Evolutionary conservation across 2,329 filamentous ascomycete species (phyloP).

Genomic region (Ophiobolus disseminans): DNA sequence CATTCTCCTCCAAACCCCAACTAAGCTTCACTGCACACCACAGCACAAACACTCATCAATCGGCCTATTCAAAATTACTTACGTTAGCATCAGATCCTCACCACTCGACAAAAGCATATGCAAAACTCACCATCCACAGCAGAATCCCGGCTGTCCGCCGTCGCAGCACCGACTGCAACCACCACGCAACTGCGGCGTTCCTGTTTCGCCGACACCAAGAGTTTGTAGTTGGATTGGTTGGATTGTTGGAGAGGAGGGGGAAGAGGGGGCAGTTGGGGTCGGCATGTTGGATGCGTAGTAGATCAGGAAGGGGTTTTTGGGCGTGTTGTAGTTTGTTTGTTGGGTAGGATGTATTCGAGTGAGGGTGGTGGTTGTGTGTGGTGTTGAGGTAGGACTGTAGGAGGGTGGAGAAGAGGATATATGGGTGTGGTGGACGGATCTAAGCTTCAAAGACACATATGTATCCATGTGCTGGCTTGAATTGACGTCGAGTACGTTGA

Average conservation of each 20-base stretch:
- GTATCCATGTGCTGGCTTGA: too few species aligned
- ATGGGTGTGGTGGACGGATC: too few species aligned
- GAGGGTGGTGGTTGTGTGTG: too few species aligned
- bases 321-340: too few species aligned
- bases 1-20: background rate
- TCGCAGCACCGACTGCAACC: background rate
- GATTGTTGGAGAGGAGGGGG: background rate
- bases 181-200: background rate
- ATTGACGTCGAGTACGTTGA: too few species aligned
- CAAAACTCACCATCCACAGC: slow-evolving; percentile 7
- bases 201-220: background rate
- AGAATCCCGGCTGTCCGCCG: background rate
- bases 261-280: background rate
- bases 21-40: background rate
- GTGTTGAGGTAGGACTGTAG: too few species aligned
- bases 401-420: too few species aligned
- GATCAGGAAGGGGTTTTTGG: too few species aligned
- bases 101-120: background rate
- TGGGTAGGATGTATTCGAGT: too few species aligned
- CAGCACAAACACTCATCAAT: slow-evolving; percentile 2
- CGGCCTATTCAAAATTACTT: background rate
- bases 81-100: background rate
- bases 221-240: background rate
- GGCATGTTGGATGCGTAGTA: background rate
- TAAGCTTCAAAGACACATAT: too few species aligned